Percentiles rank a stretch among this genome's conserved stretches.
phyloP scores from a whole-genome alignment of 2,329 filamentous ascomycete species.

The Microcyclosporella mali region DNA sequence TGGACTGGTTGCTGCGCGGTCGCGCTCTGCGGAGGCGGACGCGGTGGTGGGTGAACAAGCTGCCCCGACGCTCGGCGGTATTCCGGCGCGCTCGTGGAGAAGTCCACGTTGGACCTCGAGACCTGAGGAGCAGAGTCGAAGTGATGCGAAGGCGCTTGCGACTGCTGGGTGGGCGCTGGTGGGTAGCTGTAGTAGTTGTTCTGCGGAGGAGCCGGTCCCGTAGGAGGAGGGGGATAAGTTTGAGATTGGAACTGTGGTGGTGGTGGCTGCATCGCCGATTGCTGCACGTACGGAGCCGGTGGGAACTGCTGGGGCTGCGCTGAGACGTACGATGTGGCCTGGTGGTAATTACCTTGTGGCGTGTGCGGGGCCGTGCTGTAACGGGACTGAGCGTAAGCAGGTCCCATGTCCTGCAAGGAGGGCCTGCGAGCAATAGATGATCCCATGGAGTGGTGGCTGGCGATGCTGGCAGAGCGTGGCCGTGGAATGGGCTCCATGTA shows the following conservation, averaged over 20 bases:
- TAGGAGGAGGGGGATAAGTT: slow-evolving; percentile 19
- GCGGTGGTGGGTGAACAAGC: slow-evolving; percentile 32
- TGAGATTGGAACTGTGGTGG: slow-evolving; percentile 25
- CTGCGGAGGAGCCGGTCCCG: slow-evolving; percentile 26
- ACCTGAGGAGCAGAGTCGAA: slow-evolving; percentile 22
- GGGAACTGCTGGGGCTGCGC: slow-evolving; percentile 23
- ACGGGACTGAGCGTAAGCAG: slow-evolving; percentile 35
- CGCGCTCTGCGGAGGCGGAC: slow-evolving; percentile 29
- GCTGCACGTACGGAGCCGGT: slow-evolving; percentile 25
- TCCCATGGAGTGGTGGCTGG: slow-evolving; percentile 28
- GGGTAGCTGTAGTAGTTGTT: slow-evolving; percentile 38
- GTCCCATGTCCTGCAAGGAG: slow-evolving; percentile 42
- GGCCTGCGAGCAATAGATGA: slow-evolving; percentile 34
- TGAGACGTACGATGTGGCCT: slow-evolving; percentile 33
- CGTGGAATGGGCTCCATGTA: slow-evolving; percentile 29
- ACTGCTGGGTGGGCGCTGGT: slow-evolving; percentile 28
- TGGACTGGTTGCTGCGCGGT: slow-evolving; percentile 31
- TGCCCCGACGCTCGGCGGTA: slow-evolving; percentile 39
- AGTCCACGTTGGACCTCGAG: slow-evolving; percentile 38
- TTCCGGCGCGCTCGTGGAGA: slow-evolving; percentile 31
- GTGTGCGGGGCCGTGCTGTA: slow-evolving; percentile 37
- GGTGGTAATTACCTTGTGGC: slow-evolving; percentile 34
- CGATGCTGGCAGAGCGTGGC: slow-evolving; percentile 36
- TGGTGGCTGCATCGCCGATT: slow-evolving; percentile 32
- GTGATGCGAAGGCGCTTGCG: slow-evolving; percentile 27